Evolutionary conservation across 192 early-diverging fungal species (phyloP).

Genomic region (Podochytrium sp.): DNA sequence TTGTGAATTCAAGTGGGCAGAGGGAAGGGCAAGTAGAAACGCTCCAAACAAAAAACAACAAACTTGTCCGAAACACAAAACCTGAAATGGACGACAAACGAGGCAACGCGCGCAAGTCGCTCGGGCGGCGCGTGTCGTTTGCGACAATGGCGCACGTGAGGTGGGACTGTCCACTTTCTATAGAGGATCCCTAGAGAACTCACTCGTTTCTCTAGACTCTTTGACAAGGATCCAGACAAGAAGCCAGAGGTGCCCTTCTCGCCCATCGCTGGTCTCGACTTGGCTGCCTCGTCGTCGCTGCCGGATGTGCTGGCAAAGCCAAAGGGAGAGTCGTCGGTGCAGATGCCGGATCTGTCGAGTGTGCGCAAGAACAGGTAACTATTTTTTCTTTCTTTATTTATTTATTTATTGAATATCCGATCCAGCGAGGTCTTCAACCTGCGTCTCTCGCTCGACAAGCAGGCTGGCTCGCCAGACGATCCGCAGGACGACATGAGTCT

Average conservation of each 20-base stretch:
- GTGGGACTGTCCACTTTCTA: neutral
- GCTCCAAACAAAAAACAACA: neutral
- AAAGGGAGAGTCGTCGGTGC: neutral
- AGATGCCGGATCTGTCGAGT: conserved; percentile 27
- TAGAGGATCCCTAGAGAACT: neutral
- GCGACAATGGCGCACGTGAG: conserved; percentile 29
- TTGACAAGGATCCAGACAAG: conserved; percentile 8
- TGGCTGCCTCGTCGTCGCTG: neutral
- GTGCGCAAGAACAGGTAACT: conserved; percentile 12
- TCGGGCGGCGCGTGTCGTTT: conserved; percentile 33
- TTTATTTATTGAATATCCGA: neutral
- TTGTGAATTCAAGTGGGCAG: too few species aligned
- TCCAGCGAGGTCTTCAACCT: conserved; percentile 22
- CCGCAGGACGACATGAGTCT: conserved; percentile 5
- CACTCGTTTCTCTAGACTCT: conserved; percentile 1
- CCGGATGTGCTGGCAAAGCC: neutral
- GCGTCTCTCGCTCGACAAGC: conserved; percentile 3
- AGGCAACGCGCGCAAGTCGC: conserved; percentile 19
- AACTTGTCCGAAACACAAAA: too few species aligned
- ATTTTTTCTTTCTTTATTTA: neutral
- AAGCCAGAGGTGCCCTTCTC: neutral
- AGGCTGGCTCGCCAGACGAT: neutral
- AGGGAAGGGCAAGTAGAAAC: neutral
- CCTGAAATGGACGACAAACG: neutral
- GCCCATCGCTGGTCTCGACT: conserved; percentile 18